phyloP scores from a whole-genome alignment of 2,329 filamentous ascomycete genomes.

The Chlorencoelia australis region DNA sequence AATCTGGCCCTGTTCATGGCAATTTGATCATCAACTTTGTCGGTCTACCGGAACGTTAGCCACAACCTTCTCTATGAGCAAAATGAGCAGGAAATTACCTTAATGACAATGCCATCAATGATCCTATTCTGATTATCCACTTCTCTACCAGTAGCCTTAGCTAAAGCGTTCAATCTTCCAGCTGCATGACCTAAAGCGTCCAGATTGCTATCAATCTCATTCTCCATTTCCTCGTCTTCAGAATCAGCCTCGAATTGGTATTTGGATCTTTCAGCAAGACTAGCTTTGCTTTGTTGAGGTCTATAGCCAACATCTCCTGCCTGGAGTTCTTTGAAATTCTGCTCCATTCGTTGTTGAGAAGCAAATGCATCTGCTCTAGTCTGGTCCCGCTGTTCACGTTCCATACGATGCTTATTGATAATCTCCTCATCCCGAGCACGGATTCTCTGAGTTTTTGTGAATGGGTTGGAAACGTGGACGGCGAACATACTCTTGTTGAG shows the following conservation, averaged over 20 bases:
- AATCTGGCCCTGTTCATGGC: slow-evolving; percentile 58
- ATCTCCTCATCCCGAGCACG: slow-evolving; percentile 57
- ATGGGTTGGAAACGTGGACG: slow-evolving; percentile 66
- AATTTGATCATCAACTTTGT: slow-evolving; percentile 72
- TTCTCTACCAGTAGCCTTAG: slow-evolving; percentile 63
- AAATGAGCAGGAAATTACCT: slow-evolving; percentile 45
- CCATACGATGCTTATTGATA: slow-evolving; percentile 56
- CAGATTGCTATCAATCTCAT: slow-evolving; percentile 59
- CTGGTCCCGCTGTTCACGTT: slow-evolving; percentile 55
- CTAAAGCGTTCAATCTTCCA: slow-evolving; percentile 61
- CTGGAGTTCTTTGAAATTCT: slow-evolving; percentile 35
- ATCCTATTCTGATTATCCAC: slow-evolving; percentile 68
- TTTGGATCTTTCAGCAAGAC: slow-evolving; percentile 54
- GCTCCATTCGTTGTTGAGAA: slow-evolving; percentile 44
- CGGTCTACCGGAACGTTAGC: slow-evolving; percentile 48
- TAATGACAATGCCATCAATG: slow-evolving; percentile 66
- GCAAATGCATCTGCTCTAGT: slow-evolving; percentile 45
- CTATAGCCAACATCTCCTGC: slow-evolving; percentile 25
- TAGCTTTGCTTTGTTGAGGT: slow-evolving; percentile 22
- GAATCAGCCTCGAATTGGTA: slow-evolving; percentile 60
- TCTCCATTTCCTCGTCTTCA: slow-evolving; percentile 45
- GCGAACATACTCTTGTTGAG: slow-evolving; percentile 89
- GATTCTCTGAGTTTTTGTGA: slow-evolving; percentile 59
- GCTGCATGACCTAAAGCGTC: slow-evolving; percentile 51
- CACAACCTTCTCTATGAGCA: slow-evolving; percentile 1